Conservation (phyloP, 192 early-diverging fungal genomes). For the Mortierella alpina region DNA sequence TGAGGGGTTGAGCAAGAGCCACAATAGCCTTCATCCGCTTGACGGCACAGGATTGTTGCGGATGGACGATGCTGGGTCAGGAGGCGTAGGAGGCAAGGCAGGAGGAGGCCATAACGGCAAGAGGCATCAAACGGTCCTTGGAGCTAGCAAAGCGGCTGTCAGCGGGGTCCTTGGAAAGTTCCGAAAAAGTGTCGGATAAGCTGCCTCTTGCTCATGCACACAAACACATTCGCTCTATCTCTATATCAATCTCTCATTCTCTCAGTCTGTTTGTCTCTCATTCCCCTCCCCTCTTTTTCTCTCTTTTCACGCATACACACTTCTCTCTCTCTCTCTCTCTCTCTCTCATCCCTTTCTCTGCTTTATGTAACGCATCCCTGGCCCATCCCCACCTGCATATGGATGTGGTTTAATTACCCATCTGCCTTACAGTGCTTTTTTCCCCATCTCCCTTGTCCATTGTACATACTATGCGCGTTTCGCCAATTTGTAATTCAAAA, state of each 20-base stretch:
- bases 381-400: not conserved
- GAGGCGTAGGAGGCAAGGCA: not conserved
- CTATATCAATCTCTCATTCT: not conserved
- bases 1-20: too few species aligned
- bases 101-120: slow-evolving; percentile 1
- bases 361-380: not conserved
- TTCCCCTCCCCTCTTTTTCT: not conserved
- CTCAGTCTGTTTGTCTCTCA: not conserved
- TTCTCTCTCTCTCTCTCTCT: not conserved
- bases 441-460: not conserved
- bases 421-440: not conserved
- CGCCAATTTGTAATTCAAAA: too few species aligned
- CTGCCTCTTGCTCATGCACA: not conserved
- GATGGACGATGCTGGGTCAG: not conserved
- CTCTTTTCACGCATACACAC: not conserved
- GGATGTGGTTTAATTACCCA: too few species aligned
- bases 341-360: not conserved
- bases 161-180: slow-evolving; percentile 47
- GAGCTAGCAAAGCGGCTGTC: slow-evolving; percentile 33
- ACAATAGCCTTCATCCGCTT: too few species aligned
- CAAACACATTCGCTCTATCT: not conserved
- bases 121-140: slow-evolving; percentile 39
- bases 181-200: slow-evolving; percentile 41
- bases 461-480: too few species aligned
- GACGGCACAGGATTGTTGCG: too few species aligned